A percentile compares a stretch with the other conserved stretches of the same genome.
Conservation (phyloP, 78 protist genomes). For the Planoprotostelium fungivorum region DNA sequence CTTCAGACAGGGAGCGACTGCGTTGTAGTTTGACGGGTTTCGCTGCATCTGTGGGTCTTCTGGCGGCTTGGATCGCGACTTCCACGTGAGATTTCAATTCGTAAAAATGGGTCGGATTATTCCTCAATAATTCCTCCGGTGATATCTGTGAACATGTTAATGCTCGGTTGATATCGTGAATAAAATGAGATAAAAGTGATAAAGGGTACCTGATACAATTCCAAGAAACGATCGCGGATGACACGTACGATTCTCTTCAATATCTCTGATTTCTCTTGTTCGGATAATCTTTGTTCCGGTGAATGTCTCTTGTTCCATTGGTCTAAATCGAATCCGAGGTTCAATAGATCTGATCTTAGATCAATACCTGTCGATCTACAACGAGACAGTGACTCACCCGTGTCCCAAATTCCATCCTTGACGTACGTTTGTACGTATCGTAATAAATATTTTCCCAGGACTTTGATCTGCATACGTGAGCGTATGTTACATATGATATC, state of each 20-base stretch:
- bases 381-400: not conserved
- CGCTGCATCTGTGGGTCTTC: not conserved
- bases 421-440: not conserved
- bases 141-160: not conserved
- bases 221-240: not conserved
- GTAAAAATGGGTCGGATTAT: not conserved
- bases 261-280: not conserved
- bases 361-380: too few species aligned
- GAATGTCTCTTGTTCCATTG: not conserved
- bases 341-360: too few species aligned
- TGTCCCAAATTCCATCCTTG: not conserved
- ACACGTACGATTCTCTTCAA: not conserved
- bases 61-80: not conserved
- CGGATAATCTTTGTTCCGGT: not conserved
- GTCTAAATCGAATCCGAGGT: not conserved
- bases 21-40: not conserved
- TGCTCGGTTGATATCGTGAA: not conserved
- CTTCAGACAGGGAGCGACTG: not conserved
- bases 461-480: not conserved
- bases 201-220: not conserved
- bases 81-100: not conserved
- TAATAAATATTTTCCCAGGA: not conserved
- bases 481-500: not conserved
- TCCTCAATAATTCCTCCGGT: not conserved
- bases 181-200: too few species aligned